phyloP scores from a whole-genome alignment of 106 monocot genomes.

The Apostasia ramifera region DNA sequence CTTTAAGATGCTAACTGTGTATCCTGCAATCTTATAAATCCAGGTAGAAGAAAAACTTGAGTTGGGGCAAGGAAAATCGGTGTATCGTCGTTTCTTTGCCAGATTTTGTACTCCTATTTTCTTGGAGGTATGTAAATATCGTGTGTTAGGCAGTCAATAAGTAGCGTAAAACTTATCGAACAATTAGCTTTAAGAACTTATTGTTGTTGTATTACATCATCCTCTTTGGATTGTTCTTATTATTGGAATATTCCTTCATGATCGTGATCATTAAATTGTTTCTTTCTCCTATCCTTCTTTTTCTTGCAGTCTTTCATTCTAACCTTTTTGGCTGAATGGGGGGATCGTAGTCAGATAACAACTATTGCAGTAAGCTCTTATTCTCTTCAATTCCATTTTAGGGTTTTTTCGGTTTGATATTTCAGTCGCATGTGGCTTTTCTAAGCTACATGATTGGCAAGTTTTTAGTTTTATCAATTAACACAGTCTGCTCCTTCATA shows the following conservation, averaged over 20 bases:
- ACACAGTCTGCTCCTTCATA: neutral
- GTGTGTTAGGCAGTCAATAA: too few relatives aligned
- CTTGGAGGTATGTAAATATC: conserved; percentile 50
- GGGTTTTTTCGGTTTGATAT: neutral
- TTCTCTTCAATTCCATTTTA: neutral
- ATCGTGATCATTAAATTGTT: neutral
- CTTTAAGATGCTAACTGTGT: too few relatives aligned
- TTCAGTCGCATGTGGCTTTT: neutral
- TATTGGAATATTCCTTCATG: neutral
- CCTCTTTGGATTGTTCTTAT: neutral
- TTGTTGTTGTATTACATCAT: too few relatives aligned
- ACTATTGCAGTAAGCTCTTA: conserved; percentile 74
- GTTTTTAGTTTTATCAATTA: neutral
- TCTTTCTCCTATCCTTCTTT: neutral
- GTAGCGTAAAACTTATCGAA: too few relatives aligned
- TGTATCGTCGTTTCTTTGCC: conserved; percentile 68
- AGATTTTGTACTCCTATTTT: conserved; percentile 98
- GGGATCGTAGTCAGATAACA: conserved; percentile 95
- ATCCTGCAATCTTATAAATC: neutral
- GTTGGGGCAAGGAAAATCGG: conserved; percentile 74
- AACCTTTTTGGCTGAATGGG: conserved; percentile 96
- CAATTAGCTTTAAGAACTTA: too few relatives aligned
- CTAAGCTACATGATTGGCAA: neutral
- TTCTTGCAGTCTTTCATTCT: conserved; percentile 83
- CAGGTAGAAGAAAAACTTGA: conserved; percentile 99